Conservation (phyloP, 2,329 filamentous ascomycete genomes). For the Botrytis medusae region DNA sequence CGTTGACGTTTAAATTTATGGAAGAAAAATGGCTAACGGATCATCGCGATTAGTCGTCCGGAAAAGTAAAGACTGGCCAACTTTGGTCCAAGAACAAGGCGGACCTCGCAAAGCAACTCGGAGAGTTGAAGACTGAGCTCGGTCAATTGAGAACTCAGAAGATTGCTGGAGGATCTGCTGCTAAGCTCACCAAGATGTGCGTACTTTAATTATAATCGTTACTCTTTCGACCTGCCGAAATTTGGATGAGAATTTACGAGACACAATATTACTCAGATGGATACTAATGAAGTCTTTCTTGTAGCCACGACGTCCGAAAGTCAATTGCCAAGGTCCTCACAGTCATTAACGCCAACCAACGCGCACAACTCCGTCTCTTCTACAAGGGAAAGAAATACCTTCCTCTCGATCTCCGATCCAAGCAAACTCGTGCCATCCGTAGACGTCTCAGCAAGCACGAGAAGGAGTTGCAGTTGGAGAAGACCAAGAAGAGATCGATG, state of each 20-base stretch:
- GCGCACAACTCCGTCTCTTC: conserved; percentile 95
- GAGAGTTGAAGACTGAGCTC: conserved; percentile 94
- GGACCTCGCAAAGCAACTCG: conserved; percentile 92
- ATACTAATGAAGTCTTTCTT: neutral
- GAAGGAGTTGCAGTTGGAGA: conserved; percentile 78
- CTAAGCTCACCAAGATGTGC: conserved; percentile 98
- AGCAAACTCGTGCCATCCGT: conserved; percentile 97
- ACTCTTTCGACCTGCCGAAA: conserved; percentile 3
- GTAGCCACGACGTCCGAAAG: conserved; percentile 97
- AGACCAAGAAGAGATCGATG: conserved; percentile 91
- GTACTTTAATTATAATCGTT: conserved; percentile 40
- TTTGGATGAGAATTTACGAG: neutral
- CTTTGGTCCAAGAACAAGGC: conserved; percentile 99
- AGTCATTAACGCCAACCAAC: conserved; percentile 99
- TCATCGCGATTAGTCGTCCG: conserved; percentile 51
- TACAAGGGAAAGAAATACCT: conserved; percentile 99
- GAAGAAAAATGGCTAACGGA: conserved; percentile 33
- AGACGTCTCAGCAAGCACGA: conserved; percentile 93
- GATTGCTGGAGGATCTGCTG: conserved; percentile 86
- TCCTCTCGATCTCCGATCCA: conserved; percentile 95
- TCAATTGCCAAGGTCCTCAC: conserved; percentile 98
- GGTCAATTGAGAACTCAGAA: conserved; percentile 97
- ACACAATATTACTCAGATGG: neutral
- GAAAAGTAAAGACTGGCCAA: conserved; percentile 88
- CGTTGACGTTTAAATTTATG: neutral